phyloP scores from a whole-genome alignment of 2,329 filamentous ascomycete species.

The Monilinia polystroma region DNA sequence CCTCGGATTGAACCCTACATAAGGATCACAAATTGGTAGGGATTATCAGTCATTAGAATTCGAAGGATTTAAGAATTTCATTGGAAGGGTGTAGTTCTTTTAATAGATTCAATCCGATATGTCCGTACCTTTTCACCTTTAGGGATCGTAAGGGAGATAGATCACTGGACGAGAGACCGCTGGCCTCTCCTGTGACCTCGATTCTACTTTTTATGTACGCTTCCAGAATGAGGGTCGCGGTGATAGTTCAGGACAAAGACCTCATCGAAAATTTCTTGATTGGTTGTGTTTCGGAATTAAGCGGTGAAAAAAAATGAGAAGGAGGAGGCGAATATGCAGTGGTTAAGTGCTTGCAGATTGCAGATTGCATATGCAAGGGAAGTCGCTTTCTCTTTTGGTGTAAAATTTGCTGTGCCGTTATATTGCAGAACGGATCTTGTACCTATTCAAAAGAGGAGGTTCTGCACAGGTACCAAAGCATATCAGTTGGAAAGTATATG shows the following conservation, averaged over 20 bases:
- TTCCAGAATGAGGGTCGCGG: slow-evolving; percentile 13
- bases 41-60: too few species aligned
- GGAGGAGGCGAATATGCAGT: slow-evolving; percentile 23
- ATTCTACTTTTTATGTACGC: background rate
- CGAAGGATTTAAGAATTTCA: too few species aligned
- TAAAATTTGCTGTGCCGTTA: slow-evolving; percentile 15
- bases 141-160: background rate
- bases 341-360: slow-evolving; percentile 23
- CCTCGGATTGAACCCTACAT: too few species aligned
- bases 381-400: background rate
- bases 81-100: too few species aligned
- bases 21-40: too few species aligned
- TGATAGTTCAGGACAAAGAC: slow-evolving; percentile 5
- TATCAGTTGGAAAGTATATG: background rate
- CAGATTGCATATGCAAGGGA: slow-evolving; percentile 22
- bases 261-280: slow-evolving; percentile 11
- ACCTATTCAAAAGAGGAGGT: slow-evolving; percentile 6
- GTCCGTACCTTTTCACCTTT: too few species aligned
- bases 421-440: slow-evolving; percentile 13
- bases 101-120: too few species aligned
- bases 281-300: slow-evolving; percentile 16
- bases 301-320: slow-evolving; percentile 14
- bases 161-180: slow-evolving; percentile 20
- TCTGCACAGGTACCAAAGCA: slow-evolving; percentile 1
- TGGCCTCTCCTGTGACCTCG: slow-evolving; percentile 10